Evolutionary conservation across 2,329 filamentous ascomycete genomes (phyloP), one percentile per base, ranked within the genome.

Genomic region (Pestalotiopsis sp.): DNA sequence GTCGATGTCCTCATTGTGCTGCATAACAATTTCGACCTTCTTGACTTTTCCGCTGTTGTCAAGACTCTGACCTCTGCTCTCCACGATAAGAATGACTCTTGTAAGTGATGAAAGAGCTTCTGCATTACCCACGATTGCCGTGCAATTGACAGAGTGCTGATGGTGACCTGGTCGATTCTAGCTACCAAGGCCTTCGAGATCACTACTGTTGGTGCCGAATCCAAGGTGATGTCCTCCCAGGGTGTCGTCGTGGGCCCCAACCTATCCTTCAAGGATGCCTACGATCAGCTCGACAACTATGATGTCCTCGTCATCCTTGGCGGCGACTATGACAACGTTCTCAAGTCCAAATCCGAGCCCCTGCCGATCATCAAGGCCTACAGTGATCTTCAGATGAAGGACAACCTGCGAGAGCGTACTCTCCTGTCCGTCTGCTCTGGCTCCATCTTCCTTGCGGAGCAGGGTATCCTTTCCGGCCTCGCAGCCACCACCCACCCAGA

Each of bases 401-500:
- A 95, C 75, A 92, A 93, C 13, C 86, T 85, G 76, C 92, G 92
- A 75, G 93, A 97, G 85, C 92, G 93, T 74, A 95, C 93, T 64
- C 84, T 96, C 76, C 83, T 96, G 74, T 93, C 92, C 73, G 85
- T 97, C 80, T 94, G 92, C 84, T 93, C 92, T 61, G 93, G 93
- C 72, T 88, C 91, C 58, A 88, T 95, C 77, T 88, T 95, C 82
- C 89, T 95, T 65, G 93, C 91, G 70, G 85, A 92, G 76, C 87
- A 91, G 76, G 93, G 93, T 73, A 89, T 96, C 78, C 89, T 97
- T 70, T 89, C 91, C 72, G 93, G 93, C 72, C 85, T 96, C 31
- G 90, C 91, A 38, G 93, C 92, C 74, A 97, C 93, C 71, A 95
- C 92, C 69, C 93, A 96, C 80, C 91, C 92, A 70, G 92, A 96